Percentiles rank a stretch among this genome's conserved stretches.
These are phyloP conservation scores for Ogataea thermomethanolica DNA, from an alignment of 805 yeast species.

Conservation along the genomic window DNA sequence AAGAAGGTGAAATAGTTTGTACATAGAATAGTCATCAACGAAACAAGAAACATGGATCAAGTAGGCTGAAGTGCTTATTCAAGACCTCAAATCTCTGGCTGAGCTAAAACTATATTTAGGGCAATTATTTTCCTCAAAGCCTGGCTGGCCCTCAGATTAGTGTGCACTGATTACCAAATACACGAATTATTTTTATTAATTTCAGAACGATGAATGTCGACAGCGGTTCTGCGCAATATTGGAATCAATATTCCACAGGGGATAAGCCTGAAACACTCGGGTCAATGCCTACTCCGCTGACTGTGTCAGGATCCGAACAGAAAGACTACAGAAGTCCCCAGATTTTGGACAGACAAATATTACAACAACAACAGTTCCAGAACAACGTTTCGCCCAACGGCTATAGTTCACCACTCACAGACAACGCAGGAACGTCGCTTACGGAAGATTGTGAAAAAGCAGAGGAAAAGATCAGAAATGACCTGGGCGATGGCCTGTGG, in stretches of 20 bases:
- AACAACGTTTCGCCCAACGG: constrained; percentile 2
- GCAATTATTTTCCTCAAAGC: too few species aligned
- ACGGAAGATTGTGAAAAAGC: constrained; percentile 5
- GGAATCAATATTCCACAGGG: constrained; percentile 8
- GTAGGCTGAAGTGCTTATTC: neutral
- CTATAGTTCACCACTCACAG: constrained; percentile 10
- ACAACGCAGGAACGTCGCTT: neutral
- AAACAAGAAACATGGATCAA: neutral
- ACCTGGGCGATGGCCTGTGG: constrained; percentile 1
- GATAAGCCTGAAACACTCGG: neutral
- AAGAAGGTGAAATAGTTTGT: constrained; percentile 80
- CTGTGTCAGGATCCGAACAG: neutral
- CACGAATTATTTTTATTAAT: neutral
- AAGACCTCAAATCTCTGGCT: too few species aligned
- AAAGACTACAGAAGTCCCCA: constrained; percentile 1
- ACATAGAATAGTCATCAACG: neutral
- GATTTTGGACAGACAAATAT: constrained; percentile 8
- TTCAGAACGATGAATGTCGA: constrained; percentile 7
- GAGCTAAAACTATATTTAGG: too few species aligned
- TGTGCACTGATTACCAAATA: neutral
- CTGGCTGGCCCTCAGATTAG: neutral
- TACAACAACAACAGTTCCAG: constrained; percentile 17
- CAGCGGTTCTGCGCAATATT: constrained; percentile 7
- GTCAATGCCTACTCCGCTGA: neutral
- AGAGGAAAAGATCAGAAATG: constrained; percentile 1